Evolutionary conservation across 768 basidiomycete species (phyloP).

Genomic region (Russula ochroleuca): DNA sequence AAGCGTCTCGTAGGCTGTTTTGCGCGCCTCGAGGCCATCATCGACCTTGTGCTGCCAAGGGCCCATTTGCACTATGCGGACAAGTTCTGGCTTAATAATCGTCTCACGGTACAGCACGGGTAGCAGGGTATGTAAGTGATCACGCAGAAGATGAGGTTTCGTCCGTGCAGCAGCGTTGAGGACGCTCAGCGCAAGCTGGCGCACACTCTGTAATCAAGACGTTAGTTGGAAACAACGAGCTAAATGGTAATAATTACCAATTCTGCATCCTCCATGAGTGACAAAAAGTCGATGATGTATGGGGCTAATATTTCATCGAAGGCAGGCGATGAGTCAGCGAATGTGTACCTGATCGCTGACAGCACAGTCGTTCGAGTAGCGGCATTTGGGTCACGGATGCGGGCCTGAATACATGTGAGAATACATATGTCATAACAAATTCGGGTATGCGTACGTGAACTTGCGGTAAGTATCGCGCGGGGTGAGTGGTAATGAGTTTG

Average conservation of each 20-base stretch:
- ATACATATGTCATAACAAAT: neutral
- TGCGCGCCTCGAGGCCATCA: constrained; percentile 92
- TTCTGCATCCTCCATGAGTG: constrained; percentile 83
- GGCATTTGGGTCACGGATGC: constrained; percentile 62
- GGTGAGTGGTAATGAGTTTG: constrained; percentile 88
- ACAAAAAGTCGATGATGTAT: constrained; percentile 85
- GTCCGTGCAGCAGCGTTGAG: constrained; percentile 93
- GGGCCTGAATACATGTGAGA: constrained; percentile 43
- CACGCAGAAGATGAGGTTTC: constrained; percentile 87
- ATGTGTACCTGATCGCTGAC: constrained; percentile 86
- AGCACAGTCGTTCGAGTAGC: constrained; percentile 83
- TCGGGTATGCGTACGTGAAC: constrained; percentile 61
- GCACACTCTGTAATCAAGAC: constrained; percentile 61
- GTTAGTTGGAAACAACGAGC: neutral
- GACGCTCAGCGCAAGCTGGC: constrained; percentile 82
- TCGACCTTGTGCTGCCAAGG: constrained; percentile 97
- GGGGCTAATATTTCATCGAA: constrained; percentile 91
- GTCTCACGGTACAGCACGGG: constrained; percentile 88
- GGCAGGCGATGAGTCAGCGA: constrained; percentile 77
- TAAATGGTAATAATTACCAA: constrained; percentile 48
- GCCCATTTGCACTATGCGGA: constrained; percentile 93
- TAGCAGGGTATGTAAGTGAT: constrained; percentile 70
- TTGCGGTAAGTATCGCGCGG: constrained; percentile 86
- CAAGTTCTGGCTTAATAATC: constrained; percentile 65
- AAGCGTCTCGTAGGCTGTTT: constrained; percentile 96